Percentiles rank a stretch among this genome's conserved stretches.
Conservation (phyloP, 306 rosid species). For the Quercus parvula region DNA sequence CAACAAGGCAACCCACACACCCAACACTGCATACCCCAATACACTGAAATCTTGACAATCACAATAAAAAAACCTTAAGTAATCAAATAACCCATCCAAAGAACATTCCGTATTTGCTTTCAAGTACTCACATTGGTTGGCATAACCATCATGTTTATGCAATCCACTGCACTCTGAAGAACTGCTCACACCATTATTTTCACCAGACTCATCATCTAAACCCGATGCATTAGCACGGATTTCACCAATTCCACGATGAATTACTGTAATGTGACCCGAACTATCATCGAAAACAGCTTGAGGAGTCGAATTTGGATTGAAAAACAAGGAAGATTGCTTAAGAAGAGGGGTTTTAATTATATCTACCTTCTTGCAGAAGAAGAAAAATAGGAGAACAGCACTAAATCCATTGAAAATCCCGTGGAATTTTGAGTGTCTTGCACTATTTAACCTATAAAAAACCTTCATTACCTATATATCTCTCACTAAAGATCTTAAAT, state of each 20-base stretch:
- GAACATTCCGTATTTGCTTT: slow-evolving; percentile 70
- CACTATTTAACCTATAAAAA: slow-evolving; percentile 25
- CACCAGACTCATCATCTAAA: slow-evolving; percentile 19
- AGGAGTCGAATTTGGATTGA: slow-evolving; percentile 11
- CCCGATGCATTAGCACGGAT: slow-evolving; percentile 15
- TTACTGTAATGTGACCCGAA: slow-evolving; percentile 10
- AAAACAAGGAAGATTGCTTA: slow-evolving; percentile 32
- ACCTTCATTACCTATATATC: slow-evolving; percentile 23
- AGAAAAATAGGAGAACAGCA: slow-evolving; percentile 35
- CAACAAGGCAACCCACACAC: slow-evolving; percentile 74
- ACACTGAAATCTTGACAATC: slow-evolving; percentile 48
- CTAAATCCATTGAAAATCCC: slow-evolving; percentile 41
- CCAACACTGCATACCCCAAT: slow-evolving; percentile 63
- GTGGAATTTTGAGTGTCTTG: slow-evolving; percentile 22
- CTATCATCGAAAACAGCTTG: slow-evolving; percentile 19
- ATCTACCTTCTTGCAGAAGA: slow-evolving; percentile 39
- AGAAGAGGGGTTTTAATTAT: slow-evolving; percentile 40
- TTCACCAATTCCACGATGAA: slow-evolving; percentile 42
- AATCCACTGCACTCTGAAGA: slow-evolving; percentile 54
- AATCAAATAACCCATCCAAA: slow-evolving; percentile 73
- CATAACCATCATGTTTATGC: slow-evolving; percentile 42
- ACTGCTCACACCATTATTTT: slow-evolving; percentile 33
- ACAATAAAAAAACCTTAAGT: slow-evolving; percentile 73
- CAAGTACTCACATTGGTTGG: slow-evolving; percentile 63
- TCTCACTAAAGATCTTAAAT: not conserved